Evolutionary conservation across 176 grass and related monocot genomes (phyloP), one percentile per base, ranked within the genome.

Genomic region (Eragrostis curvula): DNA sequence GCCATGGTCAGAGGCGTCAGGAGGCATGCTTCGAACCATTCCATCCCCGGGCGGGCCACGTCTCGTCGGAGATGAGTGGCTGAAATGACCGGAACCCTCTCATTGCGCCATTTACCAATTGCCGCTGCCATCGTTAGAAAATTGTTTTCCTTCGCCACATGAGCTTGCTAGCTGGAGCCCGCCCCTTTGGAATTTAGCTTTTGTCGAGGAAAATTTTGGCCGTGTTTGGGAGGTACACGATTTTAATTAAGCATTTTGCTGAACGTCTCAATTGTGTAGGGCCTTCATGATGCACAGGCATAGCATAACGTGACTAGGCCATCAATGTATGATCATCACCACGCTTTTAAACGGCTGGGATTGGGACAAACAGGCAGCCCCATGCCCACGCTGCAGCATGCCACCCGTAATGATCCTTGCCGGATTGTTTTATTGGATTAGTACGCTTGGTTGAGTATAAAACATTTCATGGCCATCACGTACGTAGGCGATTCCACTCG

Each of bases 401-500:
- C 18, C 28, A 70, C 1, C 70, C 70, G 59, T 55, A 44, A 62
- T 72, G 75, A 85, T 85, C 74, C 53, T 59, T 50, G 18, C 71
- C 10, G 10, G 50, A 41, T 56, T 0, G 9, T 12, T 20, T 72
- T 48, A 27, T 28, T 13, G 5, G 3, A 11, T 0, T 1, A 30
- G 3, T 28, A 72, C 1, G 47, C 6, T 3, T 13, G 47, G 3
- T 3, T 10, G 64, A 65, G 40, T 67, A 66, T 52, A 79, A 51
- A 79, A 79, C 62, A 66, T 42, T 71, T 82, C 68, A 70, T 81
- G 66, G 50, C 36, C 49, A 13, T 58, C 15, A 57, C 65, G 78
- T 69, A 57, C 48, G 32, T 57, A 49, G 25, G 48, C 24, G 2
- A 40, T 41, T 16, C 52, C 36, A 66, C 76, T 79, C 64, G 50